Evolutionary conservation across 2,329 filamentous ascomycete species (phyloP), one percentile per base, ranked within the genome.

Genomic region (Pyrenophora teres): DNA sequence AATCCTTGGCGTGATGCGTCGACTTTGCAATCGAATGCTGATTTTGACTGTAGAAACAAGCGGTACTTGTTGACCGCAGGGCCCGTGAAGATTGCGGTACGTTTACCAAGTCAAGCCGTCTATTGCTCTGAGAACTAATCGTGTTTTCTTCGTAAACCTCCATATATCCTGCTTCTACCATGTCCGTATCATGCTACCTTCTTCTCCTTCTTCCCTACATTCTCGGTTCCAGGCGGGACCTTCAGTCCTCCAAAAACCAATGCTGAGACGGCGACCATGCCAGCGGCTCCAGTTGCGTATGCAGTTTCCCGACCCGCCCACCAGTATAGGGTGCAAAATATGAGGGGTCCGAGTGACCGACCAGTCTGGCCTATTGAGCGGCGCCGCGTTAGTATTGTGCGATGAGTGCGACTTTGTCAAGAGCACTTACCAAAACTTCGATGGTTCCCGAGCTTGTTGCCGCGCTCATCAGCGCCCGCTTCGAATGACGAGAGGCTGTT

Each of bases 261-360:
- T 9, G 80, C 81, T 38, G 83, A 82, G 9, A 97, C 92, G 1
- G 80, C 84, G 4, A 89, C 74, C 78, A 97, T 96, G 4, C 91
- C 92, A 10, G 84, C 80, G 0, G 90, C 89, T 3, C 94, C 94
- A 64, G 91, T 81, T 1, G 80, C 81, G 73, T 97, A 99, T 2
- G 94, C 94, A 9, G 86, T 81, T 69, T 95, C 88, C 40, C 94
- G 81, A 0, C 94, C 94, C 6, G 91, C 92, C 94, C 94, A 99
- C 94, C 94, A 99, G 77, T 99, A 99, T 49, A 99, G 80, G 41
- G 90, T 91, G 56, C 94, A 97, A 71, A 99, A 99, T 31, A 96
- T 76, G 4, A 99, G 73, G 0, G 94, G 94, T 0, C 94, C 94
- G 9, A 96, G 74, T 0, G 92, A 91, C 30, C 94, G 83, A 2